Percentiles rank a stretch among this genome's conserved stretches.
Evolutionary conservation across 495 filamentous ascomycete genomes (phyloP).

Genomic region (Penicillium fimorum): DNA sequence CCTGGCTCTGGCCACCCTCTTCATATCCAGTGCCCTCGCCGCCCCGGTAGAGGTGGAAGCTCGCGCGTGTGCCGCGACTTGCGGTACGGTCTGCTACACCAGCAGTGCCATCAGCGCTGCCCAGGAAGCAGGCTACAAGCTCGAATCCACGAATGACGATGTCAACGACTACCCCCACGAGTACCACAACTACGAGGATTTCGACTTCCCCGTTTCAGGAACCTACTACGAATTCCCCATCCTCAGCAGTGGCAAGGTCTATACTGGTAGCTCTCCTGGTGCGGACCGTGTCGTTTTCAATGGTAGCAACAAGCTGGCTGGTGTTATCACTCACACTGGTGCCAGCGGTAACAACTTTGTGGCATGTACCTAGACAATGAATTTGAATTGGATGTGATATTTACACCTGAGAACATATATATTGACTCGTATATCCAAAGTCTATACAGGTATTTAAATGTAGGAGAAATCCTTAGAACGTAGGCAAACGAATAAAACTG

Average conservation of each 20-base stretch:
- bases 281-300: slow-evolving; percentile 73
- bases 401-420: neutral
- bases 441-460: slow-evolving; percentile 8
- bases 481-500: slow-evolving; percentile 21
- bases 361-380: slow-evolving; percentile 39
- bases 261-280: slow-evolving; percentile 64
- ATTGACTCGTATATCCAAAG: neutral
- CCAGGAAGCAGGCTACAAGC: slow-evolving; percentile 47
- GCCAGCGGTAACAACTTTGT: slow-evolving; percentile 66
- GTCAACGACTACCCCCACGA: slow-evolving; percentile 64
- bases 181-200: slow-evolving; percentile 74
- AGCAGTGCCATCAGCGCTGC: slow-evolving; percentile 49
- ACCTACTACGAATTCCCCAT: slow-evolving; percentile 77
- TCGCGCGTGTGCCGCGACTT: slow-evolving; percentile 52
- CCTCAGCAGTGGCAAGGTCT: slow-evolving; percentile 50
- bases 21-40: slow-evolving; percentile 40
- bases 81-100: slow-evolving; percentile 52
- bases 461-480: slow-evolving; percentile 27
- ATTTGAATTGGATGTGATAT: neutral
- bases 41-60: slow-evolving; percentile 45
- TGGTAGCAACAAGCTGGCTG: slow-evolving; percentile 47
- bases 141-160: slow-evolving; percentile 45
- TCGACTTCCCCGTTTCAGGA: slow-evolving; percentile 59
- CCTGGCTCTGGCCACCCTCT: slow-evolving; percentile 25
- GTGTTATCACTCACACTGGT: slow-evolving; percentile 67